Conservation (phyloP, 139 green algal species). For the Prasinococcaceae sp. region DNA sequence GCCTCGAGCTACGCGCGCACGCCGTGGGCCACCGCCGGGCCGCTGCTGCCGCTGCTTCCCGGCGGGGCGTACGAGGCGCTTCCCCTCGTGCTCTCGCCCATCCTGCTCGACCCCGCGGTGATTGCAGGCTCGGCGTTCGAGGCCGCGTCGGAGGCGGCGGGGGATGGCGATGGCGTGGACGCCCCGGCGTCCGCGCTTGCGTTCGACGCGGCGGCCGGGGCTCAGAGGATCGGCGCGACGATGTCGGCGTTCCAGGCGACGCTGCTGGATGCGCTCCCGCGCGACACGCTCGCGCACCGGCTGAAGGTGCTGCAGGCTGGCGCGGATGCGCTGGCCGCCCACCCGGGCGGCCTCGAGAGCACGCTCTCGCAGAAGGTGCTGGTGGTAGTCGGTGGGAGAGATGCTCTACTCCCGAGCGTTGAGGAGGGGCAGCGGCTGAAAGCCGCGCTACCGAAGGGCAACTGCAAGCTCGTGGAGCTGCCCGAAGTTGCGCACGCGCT, state of each 20-base stretch:
- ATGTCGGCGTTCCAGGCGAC: background rate
- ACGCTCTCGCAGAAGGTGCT: background rate
- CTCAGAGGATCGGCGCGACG: background rate
- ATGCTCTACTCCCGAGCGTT: conserved; percentile 9
- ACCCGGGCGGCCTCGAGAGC: background rate
- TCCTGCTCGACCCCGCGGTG: conserved; percentile 11
- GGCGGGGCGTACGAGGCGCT: conserved; percentile 6
- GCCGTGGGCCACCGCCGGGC: conserved; percentile 6
- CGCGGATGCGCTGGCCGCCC: conserved; percentile 2
- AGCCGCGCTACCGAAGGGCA: background rate
- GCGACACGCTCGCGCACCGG: conserved; percentile 9
- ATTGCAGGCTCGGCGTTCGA: background rate
- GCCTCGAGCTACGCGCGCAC: conserved; percentile 8
- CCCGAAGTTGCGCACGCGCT: conserved; percentile 11
- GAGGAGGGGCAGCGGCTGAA: conserved; percentile 12
- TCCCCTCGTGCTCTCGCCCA: conserved; percentile 13
- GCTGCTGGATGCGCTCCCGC: conserved; percentile 6
- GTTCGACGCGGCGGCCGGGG: background rate
- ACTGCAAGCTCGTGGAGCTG: background rate
- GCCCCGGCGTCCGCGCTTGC: background rate
- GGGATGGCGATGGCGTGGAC: background rate
- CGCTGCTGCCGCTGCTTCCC: conserved; percentile 9
- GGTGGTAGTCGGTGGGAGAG: conserved; percentile 6
- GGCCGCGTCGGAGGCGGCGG: background rate
- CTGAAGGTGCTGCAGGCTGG: conserved; percentile 9